Base-by-base conservation (phyloP, 2,329 filamentous ascomycete species). In the Colletotrichum sp. region DNA sequence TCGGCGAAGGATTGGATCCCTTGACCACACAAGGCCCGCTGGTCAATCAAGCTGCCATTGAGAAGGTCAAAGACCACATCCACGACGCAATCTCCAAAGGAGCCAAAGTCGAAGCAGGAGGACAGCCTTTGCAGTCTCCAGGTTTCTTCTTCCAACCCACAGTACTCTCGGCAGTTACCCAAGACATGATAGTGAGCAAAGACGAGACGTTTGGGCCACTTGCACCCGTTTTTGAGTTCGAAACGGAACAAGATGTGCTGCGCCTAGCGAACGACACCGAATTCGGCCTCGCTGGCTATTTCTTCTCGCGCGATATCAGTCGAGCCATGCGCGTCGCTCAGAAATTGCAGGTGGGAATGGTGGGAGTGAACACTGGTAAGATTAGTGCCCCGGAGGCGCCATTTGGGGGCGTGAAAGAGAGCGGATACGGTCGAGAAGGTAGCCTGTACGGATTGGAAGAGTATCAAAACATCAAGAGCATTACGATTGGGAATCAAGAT, bases 191-290 rank as follows among this genome's bases (percentile, higher is more conserved):
- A 71, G 86, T 95, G 76, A 89, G 92, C 32, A 86, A 87, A 3
- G 93, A 95, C 78, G 93, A 95, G 83, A 95, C 93, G 0, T 95
- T 95, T 79, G 93, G 93, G 1, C 94, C 93, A 4, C 89, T 95
- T 0, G 92, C 93, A 1, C 93, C 91, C 1, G 82, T 95, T 3
- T 94, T 94, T 83, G 86, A 89, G 18, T 95, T 95, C 81, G 88
- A 93, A 30, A 91, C 89, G 0, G 93, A 95, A 82, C 91, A 92
- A 36, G 93, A 95, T 75, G 93, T 94, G 8, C 88, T 94, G 18
- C 86, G 89, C 70, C 84, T 92, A 69, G 93, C 93, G 3, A 95
- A 95, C 80, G 80, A 84, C 15, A 88, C 92, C 0, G 92, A 93
- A 77, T 93, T 95, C 62, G 93, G 94, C 3, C 87, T 95, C 39